phyloP scores from a whole-genome alignment of 768 basidiomycete genomes.

The Lactifluus echinatus region DNA sequence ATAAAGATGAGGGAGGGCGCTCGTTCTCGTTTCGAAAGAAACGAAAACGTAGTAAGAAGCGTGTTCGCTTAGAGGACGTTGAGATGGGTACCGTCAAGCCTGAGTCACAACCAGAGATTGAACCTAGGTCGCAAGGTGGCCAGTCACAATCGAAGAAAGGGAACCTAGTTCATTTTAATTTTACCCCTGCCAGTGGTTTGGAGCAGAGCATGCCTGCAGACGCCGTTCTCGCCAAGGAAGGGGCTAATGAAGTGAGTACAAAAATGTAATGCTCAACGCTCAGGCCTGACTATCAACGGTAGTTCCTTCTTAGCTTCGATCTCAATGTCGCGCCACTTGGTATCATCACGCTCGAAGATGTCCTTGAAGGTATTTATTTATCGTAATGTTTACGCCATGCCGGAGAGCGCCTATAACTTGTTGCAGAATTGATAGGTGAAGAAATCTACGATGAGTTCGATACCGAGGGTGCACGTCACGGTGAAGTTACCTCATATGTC shows the following conservation, averaged over 20 bases:
- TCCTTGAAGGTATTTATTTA: conserved; percentile 65
- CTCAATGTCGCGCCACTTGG: conserved; percentile 79
- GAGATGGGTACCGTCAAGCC: conserved; percentile 27
- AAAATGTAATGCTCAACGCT: neutral
- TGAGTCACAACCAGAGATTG: conserved; percentile 24
- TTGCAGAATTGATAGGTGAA: conserved; percentile 78
- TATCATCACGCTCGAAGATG: conserved; percentile 89
- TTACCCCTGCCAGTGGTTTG: conserved; percentile 26
- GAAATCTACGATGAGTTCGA: conserved; percentile 93
- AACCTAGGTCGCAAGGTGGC: conserved; percentile 10
- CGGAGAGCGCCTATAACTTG: neutral
- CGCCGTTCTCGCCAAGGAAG: conserved; percentile 67
- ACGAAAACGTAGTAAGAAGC: conserved; percentile 21
- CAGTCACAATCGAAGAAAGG: conserved; percentile 20
- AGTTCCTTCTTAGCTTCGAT: conserved; percentile 79
- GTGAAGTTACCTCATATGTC: conserved; percentile 24
- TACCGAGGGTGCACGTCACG: conserved; percentile 42
- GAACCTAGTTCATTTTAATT: conserved; percentile 26
- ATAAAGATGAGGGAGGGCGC: conserved; percentile 17
- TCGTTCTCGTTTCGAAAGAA: conserved; percentile 21
- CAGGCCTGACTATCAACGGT: neutral
- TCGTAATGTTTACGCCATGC: neutral
- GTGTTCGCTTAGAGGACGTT: conserved; percentile 20
- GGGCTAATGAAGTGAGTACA: conserved; percentile 57
- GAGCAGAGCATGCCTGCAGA: conserved; percentile 89